These are phyloP conservation scores for Podospora comata DNA, from an alignment of 495 filamentous ascomycete genomes.

Conservation along the genomic window DNA sequence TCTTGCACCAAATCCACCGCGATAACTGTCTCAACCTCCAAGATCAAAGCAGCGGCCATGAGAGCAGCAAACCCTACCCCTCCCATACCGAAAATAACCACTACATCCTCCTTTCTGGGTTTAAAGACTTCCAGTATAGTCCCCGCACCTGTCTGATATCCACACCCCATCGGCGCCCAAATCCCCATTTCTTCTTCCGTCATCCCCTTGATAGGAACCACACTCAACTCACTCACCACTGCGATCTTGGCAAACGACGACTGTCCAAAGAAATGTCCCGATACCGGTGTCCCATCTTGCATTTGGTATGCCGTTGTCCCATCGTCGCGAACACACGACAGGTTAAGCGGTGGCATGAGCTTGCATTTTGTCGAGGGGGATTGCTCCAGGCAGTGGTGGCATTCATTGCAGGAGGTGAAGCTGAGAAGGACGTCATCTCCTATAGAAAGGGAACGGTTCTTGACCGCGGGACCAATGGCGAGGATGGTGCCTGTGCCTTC, in stretches of 20 bases:
- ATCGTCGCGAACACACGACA: conserved; percentile 25
- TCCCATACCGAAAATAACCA: conserved; percentile 44
- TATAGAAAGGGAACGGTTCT: conserved; percentile 34
- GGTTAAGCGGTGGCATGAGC: conserved; percentile 31
- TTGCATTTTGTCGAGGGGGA: conserved; percentile 32
- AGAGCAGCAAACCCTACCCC: conserved; percentile 46
- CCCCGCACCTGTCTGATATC: conserved; percentile 42
- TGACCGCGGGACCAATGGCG: conserved; percentile 41
- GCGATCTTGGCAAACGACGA: conserved; percentile 37
- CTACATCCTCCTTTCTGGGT: conserved; percentile 20
- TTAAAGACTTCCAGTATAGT: conserved; percentile 41
- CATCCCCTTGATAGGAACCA: conserved; percentile 32
- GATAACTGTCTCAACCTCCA: conserved; percentile 32
- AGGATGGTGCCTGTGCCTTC: conserved; percentile 52
- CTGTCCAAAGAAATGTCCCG: conserved; percentile 47
- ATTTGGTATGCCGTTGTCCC: conserved; percentile 18
- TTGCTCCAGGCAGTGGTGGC: conserved; percentile 29
- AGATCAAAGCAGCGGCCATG: conserved; percentile 21
- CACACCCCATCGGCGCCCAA: conserved; percentile 43
- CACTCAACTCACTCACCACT: conserved; percentile 31
- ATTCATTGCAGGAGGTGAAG: conserved; percentile 35
- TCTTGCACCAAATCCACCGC: conserved; percentile 44
- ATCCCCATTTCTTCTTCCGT: conserved; percentile 30
- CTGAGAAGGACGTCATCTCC: conserved; percentile 48
- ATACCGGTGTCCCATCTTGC: conserved; percentile 30